Evolutionary conservation across 1,139 yeast species (phyloP), one percentile per base, ranked within the genome.

Genomic region (Yueomyces sp.): DNA sequence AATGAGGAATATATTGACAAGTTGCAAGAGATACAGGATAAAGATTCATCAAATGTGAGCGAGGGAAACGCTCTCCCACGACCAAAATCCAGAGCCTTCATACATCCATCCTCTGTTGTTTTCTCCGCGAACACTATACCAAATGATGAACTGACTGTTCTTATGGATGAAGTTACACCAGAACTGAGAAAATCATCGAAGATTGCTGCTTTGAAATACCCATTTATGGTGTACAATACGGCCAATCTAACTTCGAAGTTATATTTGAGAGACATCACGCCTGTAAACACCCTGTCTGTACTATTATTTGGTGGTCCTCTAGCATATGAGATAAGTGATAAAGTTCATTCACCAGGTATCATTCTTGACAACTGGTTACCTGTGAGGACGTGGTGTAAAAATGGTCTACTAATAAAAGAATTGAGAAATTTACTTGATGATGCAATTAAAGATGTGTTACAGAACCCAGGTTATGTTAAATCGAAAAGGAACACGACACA

Each of bases 301-400:
- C 59, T 87, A 26, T 65, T 91, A 39, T 85, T 91, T 60, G 95
- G 95, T 4, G 91, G 94, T 3, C 72, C 73, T 1, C 72, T 91
- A 12, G 64, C 71, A 29, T 87, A 85, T 53, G 95, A 89, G 53
- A 63, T 85, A 36, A 55, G 63, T 2, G 64, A 67, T 1, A 66
- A 66, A 3, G 59, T 56, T 33, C 65, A 71, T 8, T 73, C 80
- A 0, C 81, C 84, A 0, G 86, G 87, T 40, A 69, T 81, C 44
- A 72, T 81, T 29, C 57, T 87, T 45, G 95, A 83, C 54, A 70
- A 73, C 41, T 83, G 96, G 96, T 63, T 83, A 32, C 87, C 95
- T 6, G 68, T 91, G 34, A 69, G 84, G 50, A 84, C 95, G 2
- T 87, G 97, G 96, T 84, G 95, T 50, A 82, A 93, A 52, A 86